These are phyloP conservation scores for Carpinus fangiana DNA, from an alignment of 306 rosid species.

Conservation along the genomic window DNA sequence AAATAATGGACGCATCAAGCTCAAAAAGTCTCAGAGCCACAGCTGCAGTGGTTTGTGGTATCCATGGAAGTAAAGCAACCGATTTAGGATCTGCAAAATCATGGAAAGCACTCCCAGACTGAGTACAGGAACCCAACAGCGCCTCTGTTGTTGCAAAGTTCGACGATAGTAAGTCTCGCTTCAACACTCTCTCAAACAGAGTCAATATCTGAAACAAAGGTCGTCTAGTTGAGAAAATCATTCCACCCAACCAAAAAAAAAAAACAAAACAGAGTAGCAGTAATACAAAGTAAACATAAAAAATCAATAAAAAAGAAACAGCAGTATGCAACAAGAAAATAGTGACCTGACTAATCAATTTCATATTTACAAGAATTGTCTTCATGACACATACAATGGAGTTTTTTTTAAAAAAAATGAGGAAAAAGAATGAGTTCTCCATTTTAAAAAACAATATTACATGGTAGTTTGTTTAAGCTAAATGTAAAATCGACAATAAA, in stretches of 20 bases:
- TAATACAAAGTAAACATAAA: neutral
- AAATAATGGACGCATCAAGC: conserved; percentile 71
- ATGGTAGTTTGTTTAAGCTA: neutral
- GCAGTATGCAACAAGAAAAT: no score
- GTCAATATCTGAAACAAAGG: conserved; percentile 63
- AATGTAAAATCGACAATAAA: neutral
- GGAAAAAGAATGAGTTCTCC: neutral
- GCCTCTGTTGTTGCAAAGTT: conserved; percentile 69
- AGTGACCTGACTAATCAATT: neutral
- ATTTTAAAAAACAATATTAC: no score
- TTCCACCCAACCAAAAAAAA: neutral
- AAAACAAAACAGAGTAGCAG: neutral
- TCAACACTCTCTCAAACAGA: conserved; percentile 63
- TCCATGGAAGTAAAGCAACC: conserved; percentile 80
- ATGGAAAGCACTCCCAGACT: conserved; percentile 35
- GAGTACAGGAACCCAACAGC: conserved; percentile 54
- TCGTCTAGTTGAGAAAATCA: conserved; percentile 24
- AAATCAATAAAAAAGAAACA: neutral
- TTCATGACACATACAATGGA: no score
- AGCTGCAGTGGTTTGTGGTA: conserved; percentile 86
- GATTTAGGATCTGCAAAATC: conserved; percentile 49
- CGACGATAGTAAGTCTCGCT: conserved; percentile 70
- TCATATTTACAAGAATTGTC: no score
- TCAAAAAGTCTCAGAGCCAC: conserved; percentile 81
- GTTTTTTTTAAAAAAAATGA: neutral